Evolutionary conservation across 2,329 filamentous ascomycete genomes (phyloP), one percentile per base, ranked within the genome.

Genomic region (Huntiella decipiens): DNA sequence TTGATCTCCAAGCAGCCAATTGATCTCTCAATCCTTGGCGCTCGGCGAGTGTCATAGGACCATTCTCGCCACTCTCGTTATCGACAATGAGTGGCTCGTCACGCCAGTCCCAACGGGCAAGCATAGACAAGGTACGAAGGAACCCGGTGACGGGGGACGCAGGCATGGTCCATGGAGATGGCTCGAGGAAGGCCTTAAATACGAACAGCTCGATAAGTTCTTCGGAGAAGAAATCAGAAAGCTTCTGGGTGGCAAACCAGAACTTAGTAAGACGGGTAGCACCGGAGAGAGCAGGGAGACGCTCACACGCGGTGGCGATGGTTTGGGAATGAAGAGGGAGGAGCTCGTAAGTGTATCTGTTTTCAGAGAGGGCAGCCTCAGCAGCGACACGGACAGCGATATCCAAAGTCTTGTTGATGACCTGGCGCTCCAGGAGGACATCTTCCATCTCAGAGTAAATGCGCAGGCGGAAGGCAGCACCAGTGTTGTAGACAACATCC

Each of bases 81-180:
- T 95, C 85, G 19, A 95, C 69, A 32, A 94, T 68, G 31, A 96
- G 67, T 1, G 91, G 82, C 45, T 86, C 79, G 5, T 77, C 68
- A 22, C 82, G 75, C 91, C 91, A 98, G 58, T 96, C 85, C 86
- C 91, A 98, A 37, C 77, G 71, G 1, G 86, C 76, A 11, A 98
- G 67, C 59, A 88, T 81, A 31, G 79, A 66, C 1, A 98, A 66
- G 1, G 83, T 82, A 16, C 87, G 77, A 22, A 93, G 62, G 57
- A 98, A 88, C 4, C 83, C 91, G 0, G 80, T 79, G 54, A 77
- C 77, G 7, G 79, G 68, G 53, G 79, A 88, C 0, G 81, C 80
- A 0, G 92, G 88, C 0, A 72, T 65, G 34, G 72, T 64, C 80
- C 84, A 95, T 0, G 91, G 86, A 53, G 82, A 77, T 0, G 86